phyloP scores from a whole-genome alignment of 495 filamentous ascomycete genomes.

The Penicillium paxilli region DNA sequence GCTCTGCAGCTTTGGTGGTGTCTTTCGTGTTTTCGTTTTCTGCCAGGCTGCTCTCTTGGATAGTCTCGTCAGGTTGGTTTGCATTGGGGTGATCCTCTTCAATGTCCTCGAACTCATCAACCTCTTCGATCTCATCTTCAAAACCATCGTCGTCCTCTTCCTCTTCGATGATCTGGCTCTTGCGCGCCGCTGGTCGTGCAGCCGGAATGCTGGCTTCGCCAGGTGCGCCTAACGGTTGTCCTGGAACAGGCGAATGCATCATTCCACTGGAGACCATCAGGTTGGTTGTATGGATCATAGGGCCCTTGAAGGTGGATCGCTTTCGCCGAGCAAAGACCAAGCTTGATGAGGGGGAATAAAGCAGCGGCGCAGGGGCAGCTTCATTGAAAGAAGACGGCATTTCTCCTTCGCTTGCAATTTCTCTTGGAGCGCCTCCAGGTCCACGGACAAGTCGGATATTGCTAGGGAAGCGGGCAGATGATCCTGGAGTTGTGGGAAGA shows the following conservation, averaged over 20 bases:
- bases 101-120: constrained; percentile 63
- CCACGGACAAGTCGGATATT: constrained; percentile 84
- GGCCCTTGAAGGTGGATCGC: constrained; percentile 85
- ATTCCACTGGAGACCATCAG: constrained; percentile 36
- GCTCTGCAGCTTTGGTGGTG: constrained; percentile 5
- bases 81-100: constrained; percentile 6
- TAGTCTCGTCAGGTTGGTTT: constrained; percentile 8
- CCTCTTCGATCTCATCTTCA: constrained; percentile 69
- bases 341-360: constrained; percentile 56
- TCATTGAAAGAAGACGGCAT: constrained; percentile 41
- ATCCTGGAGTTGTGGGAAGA: constrained; percentile 85
- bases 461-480: constrained; percentile 70
- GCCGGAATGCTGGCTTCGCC: constrained; percentile 49
- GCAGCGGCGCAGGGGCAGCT: constrained; percentile 35
- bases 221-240: constrained; percentile 33
- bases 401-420: constrained; percentile 26
- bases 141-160: constrained; percentile 78
- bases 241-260: constrained; percentile 38
- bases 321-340: constrained; percentile 91
- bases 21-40: too few species aligned
- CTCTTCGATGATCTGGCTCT: constrained; percentile 73
- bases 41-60: neutral
- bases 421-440: constrained; percentile 30
- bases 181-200: constrained; percentile 60
- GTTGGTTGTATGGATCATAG: constrained; percentile 61